A percentile compares a stretch with the other conserved stretches of the same genome.
Conservation (phyloP, 495 filamentous ascomycete species). For the Tuber microsphaerosporum region DNA sequence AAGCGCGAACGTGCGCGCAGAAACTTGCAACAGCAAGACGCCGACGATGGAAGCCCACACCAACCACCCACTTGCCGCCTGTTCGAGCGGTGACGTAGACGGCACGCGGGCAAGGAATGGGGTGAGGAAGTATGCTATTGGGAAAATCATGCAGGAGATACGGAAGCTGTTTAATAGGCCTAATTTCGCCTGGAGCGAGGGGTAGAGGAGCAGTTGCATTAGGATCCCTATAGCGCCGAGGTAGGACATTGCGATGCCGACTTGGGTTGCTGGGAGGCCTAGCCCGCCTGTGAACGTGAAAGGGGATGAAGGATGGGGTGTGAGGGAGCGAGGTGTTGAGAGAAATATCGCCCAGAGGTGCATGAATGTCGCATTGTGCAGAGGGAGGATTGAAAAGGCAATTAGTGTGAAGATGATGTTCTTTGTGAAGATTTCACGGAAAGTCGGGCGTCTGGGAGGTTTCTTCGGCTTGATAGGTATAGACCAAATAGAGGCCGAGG, state of each 20-base stretch:
- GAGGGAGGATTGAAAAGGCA: conserved; percentile 58
- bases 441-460: conserved; percentile 46
- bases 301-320: conserved; percentile 45
- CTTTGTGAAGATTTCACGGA: conserved; percentile 56
- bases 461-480: conserved; percentile 31
- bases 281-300: conserved; percentile 65
- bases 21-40: conserved; percentile 60
- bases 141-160: conserved; percentile 57
- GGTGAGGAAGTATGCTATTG: conserved; percentile 58
- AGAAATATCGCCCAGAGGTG: conserved; percentile 65
- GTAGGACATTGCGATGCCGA: conserved; percentile 61
- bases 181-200: conserved; percentile 52
- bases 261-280: conserved; percentile 56
- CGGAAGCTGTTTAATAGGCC: conserved; percentile 59
- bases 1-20: conserved; percentile 64
- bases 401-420: conserved; percentile 58
- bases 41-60: conserved; percentile 56
- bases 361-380: conserved; percentile 69
- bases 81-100: conserved; percentile 31
- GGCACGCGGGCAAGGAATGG: conserved; percentile 62
- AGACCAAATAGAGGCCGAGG: conserved; percentile 38
- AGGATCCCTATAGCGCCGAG: conserved; percentile 63
- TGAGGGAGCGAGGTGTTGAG: conserved; percentile 54
- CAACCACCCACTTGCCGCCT: conserved; percentile 40
- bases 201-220: conserved; percentile 64